A percentile compares a stretch with the other conserved stretches of the same genome.
These are phyloP conservation scores for Yamadazyma atmosphaerica DNA, from an alignment of 1,139 yeast species.

Conservation along the genomic window DNA sequence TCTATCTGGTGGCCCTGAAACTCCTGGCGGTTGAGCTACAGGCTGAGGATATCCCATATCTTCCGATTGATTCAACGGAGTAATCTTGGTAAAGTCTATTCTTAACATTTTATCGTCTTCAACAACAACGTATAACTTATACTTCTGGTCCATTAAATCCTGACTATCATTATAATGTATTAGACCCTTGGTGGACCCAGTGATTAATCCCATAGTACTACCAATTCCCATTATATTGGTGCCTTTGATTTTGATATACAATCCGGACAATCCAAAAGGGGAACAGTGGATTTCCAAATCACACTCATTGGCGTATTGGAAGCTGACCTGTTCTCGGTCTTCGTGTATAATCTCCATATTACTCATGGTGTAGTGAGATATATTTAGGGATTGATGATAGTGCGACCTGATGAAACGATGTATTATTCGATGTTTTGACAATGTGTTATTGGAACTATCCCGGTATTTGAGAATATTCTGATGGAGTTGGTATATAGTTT, in stretches of 20 bases:
- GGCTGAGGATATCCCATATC: constrained; percentile 7
- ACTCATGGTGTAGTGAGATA: too few species aligned
- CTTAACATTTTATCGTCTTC: constrained; percentile 51
- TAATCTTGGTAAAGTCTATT: constrained; percentile 54
- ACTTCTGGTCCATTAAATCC: constrained; percentile 50
- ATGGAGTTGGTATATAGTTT: too few species aligned
- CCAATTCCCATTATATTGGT: constrained; percentile 58
- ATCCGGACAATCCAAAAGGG: constrained; percentile 58
- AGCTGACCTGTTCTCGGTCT: constrained; percentile 27
- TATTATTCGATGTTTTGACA: too few species aligned
- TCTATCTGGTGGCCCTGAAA: constrained; percentile 1
- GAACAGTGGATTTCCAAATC: constrained; percentile 58
- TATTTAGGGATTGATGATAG: too few species aligned
- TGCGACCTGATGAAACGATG: too few species aligned
- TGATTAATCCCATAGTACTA: constrained; percentile 56
- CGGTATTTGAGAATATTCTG: too few species aligned
- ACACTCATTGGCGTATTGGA: constrained; percentile 52
- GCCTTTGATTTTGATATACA: constrained; percentile 52
- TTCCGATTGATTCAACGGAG: constrained; percentile 23
- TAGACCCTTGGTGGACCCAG: constrained; percentile 52
- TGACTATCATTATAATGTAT: constrained; percentile 52
- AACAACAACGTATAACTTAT: constrained; percentile 52
- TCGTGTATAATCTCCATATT: constrained; percentile 11
- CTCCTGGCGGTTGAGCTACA: constrained; percentile 4
- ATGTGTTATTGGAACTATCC: too few species aligned